Percentiles rank a stretch among this genome's conserved stretches.
Conservation (phyloP, 805 yeast genomes). For the Debaryomyces hansenii region DNA sequence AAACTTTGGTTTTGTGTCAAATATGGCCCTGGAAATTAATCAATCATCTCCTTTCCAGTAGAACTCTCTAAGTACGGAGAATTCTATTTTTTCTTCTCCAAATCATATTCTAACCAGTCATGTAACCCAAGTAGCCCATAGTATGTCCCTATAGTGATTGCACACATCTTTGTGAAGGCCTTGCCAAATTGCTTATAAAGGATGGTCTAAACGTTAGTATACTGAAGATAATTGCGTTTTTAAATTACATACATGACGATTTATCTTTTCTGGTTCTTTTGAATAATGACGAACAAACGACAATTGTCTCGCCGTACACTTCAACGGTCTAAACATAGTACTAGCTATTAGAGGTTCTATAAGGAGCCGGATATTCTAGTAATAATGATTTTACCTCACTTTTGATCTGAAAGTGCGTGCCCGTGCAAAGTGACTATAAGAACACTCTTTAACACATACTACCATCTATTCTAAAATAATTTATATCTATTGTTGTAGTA, state of each 20-base stretch:
- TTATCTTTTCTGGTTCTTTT: background rate
- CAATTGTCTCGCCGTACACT: background rate
- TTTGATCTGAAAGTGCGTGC: too few relatives aligned
- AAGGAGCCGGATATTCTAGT: background rate
- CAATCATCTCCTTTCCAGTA: too few relatives aligned
- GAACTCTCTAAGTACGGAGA: background rate
- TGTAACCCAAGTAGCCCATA: constrained; percentile 12
- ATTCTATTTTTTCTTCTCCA: background rate
- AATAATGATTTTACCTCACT: too few relatives aligned
- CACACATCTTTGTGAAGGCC: constrained; percentile 16
- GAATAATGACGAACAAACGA: background rate
- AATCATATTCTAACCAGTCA: constrained; percentile 5
- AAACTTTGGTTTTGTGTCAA: too few relatives aligned
- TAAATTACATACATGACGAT: constrained; percentile 2
- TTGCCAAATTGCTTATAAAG: constrained; percentile 15
- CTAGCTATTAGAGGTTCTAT: background rate
- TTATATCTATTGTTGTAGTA: too few relatives aligned
- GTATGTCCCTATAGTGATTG: constrained; percentile 14
- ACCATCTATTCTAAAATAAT: too few relatives aligned
- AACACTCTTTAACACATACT: too few relatives aligned
- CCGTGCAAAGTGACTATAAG: too few relatives aligned
- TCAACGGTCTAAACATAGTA: background rate
- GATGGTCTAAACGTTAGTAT: constrained; percentile 8
- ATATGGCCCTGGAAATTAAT: too few relatives aligned
- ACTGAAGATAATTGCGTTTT: background rate